Base-by-base conservation (phyloP, 768 basidiomycete genomes). In the Trametes cingulata region DNA sequence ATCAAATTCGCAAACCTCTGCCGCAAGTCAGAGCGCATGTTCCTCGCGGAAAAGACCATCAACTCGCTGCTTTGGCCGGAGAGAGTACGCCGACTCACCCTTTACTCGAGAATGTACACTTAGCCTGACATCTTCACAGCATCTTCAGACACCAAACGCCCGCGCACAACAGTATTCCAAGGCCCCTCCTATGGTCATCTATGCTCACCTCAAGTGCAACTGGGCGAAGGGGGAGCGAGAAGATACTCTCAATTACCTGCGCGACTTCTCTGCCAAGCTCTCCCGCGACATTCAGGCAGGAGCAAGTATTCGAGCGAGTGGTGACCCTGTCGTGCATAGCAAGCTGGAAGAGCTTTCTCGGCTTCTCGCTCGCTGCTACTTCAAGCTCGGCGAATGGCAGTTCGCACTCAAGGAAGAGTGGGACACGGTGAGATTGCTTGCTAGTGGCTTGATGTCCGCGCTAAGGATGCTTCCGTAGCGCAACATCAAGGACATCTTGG, bases 1-100 rank as follows among this genome's bases (percentile, higher is more conserved):
- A 97, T 99, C 75, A 95, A 97, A 75, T 98, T 99, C 69, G 93
- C 96, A 2, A 98, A 99, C 68, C 78, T 98, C 1, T 98, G 97
- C 71, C 91, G 97, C 52, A 96, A 96, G 75, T 91, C 86, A 17
- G 94, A 96, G 50, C 86, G 97, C 6, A 92, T 98, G 84, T 82
- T 84, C n/a, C 77, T 99, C 50, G 95, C 96, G 0, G 95, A 98
- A 67, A 98, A 98, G 76, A 97, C 96, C 0, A 90, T 99, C 68
- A 92, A 95, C 64, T 96, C 94, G 0, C 75, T 99, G 1, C 77
- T 97, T 29, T 86, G 89, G 10, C 88, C 89, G 29, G 89, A 90
- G 54, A 76, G 84, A 66, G 84, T 87, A 65, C 47, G 80, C 67
- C 17, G 1, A 50, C 47, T 17, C 58, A 24, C 58, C 41, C 47